phyloP scores from a whole-genome alignment of 2,329 filamentous ascomycete genomes.

The Aspergillus uvarum region DNA sequence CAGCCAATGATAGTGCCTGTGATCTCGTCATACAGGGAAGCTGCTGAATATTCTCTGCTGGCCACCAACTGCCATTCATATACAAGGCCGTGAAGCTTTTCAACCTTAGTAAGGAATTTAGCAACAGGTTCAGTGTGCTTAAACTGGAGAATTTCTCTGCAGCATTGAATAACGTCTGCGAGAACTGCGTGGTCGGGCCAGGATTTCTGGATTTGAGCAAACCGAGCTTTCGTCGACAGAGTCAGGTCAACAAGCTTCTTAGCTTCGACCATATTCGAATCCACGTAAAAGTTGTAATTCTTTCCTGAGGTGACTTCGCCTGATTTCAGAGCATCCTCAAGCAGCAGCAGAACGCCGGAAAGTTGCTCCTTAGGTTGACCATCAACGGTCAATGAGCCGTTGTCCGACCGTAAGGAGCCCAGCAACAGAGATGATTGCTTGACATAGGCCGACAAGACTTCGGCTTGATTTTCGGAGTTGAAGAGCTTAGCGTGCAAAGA shows the following conservation, averaged over 20 bases:
- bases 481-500: conserved; percentile 56
- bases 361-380: conserved; percentile 56
- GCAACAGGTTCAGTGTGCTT: conserved; percentile 80
- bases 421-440: conserved; percentile 36
- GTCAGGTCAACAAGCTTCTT: conserved; percentile 70
- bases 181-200: conserved; percentile 78
- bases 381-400: conserved; percentile 23
- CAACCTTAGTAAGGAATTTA: conserved; percentile 79
- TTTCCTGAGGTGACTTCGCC: conserved; percentile 45
- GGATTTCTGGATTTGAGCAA: conserved; percentile 63
- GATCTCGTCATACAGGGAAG: conserved; percentile 69
- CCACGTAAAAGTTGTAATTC: conserved; percentile 85
- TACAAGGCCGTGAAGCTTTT: conserved; percentile 80
- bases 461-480: conserved; percentile 27
- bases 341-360: conserved; percentile 62
- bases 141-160: conserved; percentile 72
- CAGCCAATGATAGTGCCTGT: conserved; percentile 82
- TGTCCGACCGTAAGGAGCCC: conserved; percentile 34
- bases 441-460: conserved; percentile 35
- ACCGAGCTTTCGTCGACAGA: conserved; percentile 67
- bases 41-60: conserved; percentile 72
- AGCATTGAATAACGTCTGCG: conserved; percentile 72
- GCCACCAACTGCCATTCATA: conserved; percentile 96
- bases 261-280: conserved; percentile 73
- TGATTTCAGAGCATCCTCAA: conserved; percentile 61